A percentile compares a stretch with the other conserved stretches of the same genome.
phyloP scores from a whole-genome alignment of 768 basidiomycete genomes.

The Pleurotus sapidus region DNA sequence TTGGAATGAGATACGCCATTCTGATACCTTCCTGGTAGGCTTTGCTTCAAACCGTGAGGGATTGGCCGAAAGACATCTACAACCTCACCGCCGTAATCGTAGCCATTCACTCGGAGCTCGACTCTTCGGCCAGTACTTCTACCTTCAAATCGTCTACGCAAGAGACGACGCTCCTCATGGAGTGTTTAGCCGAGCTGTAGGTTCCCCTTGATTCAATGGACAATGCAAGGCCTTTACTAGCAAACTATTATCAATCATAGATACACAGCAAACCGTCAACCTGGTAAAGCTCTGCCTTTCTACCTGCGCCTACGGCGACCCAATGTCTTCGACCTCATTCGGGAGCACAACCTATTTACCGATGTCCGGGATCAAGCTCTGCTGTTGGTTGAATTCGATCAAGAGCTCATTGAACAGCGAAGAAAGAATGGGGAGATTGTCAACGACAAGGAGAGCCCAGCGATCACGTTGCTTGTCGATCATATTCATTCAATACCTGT shows the following conservation, averaged over 20 bases:
- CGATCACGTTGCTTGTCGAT: constrained; percentile 85
- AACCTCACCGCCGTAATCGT: constrained; percentile 84
- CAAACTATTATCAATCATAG: constrained; percentile 31
- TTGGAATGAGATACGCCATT: no score
- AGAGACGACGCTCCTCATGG: constrained; percentile 74
- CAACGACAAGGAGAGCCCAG: constrained; percentile 55
- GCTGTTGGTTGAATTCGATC: constrained; percentile 91
- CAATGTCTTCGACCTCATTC: constrained; percentile 92
- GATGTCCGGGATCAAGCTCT: constrained; percentile 93
- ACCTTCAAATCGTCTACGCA: constrained; percentile 38
- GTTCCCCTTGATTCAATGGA: constrained; percentile 16
- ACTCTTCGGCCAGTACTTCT: constrained; percentile 53
- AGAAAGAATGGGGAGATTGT: constrained; percentile 37
- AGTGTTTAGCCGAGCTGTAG: constrained; percentile 89
- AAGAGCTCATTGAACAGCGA: constrained; percentile 71
- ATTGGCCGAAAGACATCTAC: constrained; percentile 92
- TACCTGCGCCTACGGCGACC: constrained; percentile 83
- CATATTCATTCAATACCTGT: constrained; percentile 97
- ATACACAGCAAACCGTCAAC: constrained; percentile 85
- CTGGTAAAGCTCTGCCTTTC: constrained; percentile 90
- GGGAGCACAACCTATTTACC: constrained; percentile 91
- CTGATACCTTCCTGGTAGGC: constrained; percentile 39
- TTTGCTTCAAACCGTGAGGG: constrained; percentile 71
- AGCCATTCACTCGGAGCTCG: constrained; percentile 82
- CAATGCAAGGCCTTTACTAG: background rate